Evolutionary conservation across 768 basidiomycete species (phyloP).

Genomic region (Leccinum aurantiacum): DNA sequence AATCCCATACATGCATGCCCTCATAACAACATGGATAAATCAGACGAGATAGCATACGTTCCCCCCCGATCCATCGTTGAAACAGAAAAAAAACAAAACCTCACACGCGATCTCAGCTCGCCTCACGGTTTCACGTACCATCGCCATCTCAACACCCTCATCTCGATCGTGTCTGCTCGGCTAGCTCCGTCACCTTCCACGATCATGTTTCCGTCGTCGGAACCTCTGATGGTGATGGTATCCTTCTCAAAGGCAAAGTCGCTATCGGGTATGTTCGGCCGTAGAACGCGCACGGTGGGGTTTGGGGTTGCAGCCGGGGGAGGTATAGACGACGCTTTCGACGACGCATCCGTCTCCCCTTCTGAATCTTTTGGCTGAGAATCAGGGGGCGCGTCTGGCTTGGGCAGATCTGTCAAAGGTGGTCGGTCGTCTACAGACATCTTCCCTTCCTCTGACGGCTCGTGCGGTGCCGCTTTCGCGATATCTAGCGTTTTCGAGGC

Average conservation of each 20-base stretch:
- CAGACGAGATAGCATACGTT: conserved; percentile 10
- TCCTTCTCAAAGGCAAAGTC: conserved; percentile 27
- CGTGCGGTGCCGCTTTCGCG: not conserved
- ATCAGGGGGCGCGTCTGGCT: not conserved
- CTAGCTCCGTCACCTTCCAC: conserved; percentile 10
- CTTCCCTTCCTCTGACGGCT: not conserved
- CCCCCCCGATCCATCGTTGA: not conserved
- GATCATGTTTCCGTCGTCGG: conserved; percentile 15
- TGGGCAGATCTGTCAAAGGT: conserved; percentile 5
- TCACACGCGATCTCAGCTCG: not conserved
- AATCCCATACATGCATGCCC: conserved; percentile 14
- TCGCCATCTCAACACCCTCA: conserved; percentile 31
- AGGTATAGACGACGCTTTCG: conserved; percentile 1
- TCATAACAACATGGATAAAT: conserved; percentile 16
- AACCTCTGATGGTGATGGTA: conserved; percentile 16
- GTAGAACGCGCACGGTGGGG: conserved; percentile 11
- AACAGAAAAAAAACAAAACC: not conserved
- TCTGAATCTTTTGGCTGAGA: not conserved
- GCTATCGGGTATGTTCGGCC: conserved; percentile 18
- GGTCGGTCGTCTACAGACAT: not conserved
- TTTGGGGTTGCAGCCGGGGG: not conserved
- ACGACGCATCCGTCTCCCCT: not conserved
- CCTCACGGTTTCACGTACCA: conserved; percentile 18
- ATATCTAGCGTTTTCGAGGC: conserved; percentile 9
- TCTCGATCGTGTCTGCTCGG: conserved; percentile 9